A percentile compares a stretch with the other conserved stretches of the same genome.
Evolutionary conservation across 306 rosid genomes (phyloP).

Genomic region (Casuarina equisetifolia): DNA sequence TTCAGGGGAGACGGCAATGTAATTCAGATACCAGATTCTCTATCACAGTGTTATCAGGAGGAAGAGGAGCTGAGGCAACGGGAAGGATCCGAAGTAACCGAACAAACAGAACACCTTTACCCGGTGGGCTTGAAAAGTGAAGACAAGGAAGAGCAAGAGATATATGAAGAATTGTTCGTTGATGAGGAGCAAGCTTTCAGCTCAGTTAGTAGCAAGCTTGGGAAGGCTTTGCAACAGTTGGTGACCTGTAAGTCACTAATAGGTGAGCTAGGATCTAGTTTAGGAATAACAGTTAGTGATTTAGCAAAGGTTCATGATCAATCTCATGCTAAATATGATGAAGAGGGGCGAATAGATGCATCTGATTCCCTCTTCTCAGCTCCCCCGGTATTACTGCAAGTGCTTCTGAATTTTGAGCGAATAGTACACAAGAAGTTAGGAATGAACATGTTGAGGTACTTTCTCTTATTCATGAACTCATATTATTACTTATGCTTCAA

Average conservation of each 20-base stretch:
- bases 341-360: constrained; percentile 22
- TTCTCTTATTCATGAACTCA: constrained; percentile 3
- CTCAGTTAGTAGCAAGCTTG: constrained; percentile 51
- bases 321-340: constrained; percentile 1
- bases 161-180: constrained; percentile 37
- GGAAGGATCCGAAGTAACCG: constrained; percentile 40
- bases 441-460: constrained; percentile 49
- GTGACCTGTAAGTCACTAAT: constrained; percentile 40
- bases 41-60: constrained; percentile 41
- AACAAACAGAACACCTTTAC: constrained; percentile 37
- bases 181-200: constrained; percentile 44
- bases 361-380: constrained; percentile 26
- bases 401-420: constrained; percentile 46
- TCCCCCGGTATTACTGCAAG: constrained; percentile 37
- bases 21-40: constrained; percentile 32
- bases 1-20: constrained; percentile 25
- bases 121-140: constrained; percentile 46
- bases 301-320: constrained; percentile 21
- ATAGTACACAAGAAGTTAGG: constrained; percentile 43
- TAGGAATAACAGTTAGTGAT: constrained; percentile 32
- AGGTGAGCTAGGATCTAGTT: constrained; percentile 34
- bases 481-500: neutral
- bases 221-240: constrained; percentile 51
- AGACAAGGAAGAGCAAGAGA: constrained; percentile 38
- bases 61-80: constrained; percentile 49